Evolutionary conservation across 2,329 filamentous ascomycete species (phyloP), one percentile per base, ranked within the genome.

Genomic region (Aspergillus brunneoviolaceus): DNA sequence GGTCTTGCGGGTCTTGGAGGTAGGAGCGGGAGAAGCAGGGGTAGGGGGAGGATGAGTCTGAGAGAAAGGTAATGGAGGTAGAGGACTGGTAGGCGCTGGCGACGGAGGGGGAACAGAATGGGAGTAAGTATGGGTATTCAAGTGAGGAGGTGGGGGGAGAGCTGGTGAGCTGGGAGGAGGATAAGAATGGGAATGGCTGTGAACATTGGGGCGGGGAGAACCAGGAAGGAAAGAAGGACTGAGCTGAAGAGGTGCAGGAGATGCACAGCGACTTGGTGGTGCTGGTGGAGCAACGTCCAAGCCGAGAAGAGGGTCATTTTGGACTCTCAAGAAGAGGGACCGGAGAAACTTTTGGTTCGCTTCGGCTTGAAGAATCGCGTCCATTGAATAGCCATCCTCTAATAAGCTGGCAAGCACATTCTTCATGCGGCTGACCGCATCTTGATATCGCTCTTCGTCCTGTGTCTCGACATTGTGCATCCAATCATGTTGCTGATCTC

Each of bases 221-320:
- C n/a, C 39, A 5, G 39, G 39, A 16, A 45, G n/a, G 25, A 27
- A 19, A 19, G 53, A 45, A 49, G 29, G 53, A 12, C 19, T 33
- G 42, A 33, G 31, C 25, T 14, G 45, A 14, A 16, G 25, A 14
- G n/a, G n/a, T 14, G 53, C 42, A 55, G 53, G 53, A 48, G 53
- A 48, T 25, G 25, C 42, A 55, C 5, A 47, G 11, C 19, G 53
- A 47, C n/a, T 19, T n/a, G 14, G 53, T 29, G 42, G 42, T 4
- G 53, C 29, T 48, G 53, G n/a, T n/a, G 53, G 53, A 19, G 11
- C 53, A 33, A 29, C 33, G 42, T 55, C 45, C 5, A 55, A 45
- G 21, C 53, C 53, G 23, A 55, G 53, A 16, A 55, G 53, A n/a
- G 53, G 53, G n/a, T 55, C 53, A 35, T 55, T 55, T 31, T 55